Percentiles rank a stretch among this genome's conserved stretches.
phyloP scores from a whole-genome alignment of 495 filamentous ascomycete species.

The Lindgomyces ingoldianus region DNA sequence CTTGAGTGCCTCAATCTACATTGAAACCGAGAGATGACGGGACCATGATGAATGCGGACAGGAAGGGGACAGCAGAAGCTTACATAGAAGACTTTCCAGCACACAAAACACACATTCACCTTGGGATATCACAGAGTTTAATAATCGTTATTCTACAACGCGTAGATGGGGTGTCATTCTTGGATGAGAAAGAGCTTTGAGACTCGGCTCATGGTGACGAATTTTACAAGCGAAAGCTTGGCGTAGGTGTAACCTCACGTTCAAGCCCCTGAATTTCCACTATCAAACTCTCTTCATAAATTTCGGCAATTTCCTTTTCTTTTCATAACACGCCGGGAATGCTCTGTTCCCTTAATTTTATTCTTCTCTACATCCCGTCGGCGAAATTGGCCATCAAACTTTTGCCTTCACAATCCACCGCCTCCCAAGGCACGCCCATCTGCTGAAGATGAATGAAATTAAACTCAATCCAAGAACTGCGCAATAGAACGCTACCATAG shows the following conservation, averaged over 20 bases:
- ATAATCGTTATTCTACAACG: background rate
- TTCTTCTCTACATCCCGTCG: too few species aligned
- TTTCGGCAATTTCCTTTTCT: too few species aligned
- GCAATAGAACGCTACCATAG: conserved; percentile 28
- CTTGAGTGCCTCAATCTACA: conserved; percentile 33
- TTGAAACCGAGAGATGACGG: conserved; percentile 25
- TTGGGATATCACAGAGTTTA: too few species aligned
- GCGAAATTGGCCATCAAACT: conserved; percentile 20
- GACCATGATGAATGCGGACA: conserved; percentile 22
- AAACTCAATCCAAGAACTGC: conserved; percentile 21
- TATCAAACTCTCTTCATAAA: background rate
- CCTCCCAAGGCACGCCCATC: conserved; percentile 30
- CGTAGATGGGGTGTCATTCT: too few species aligned
- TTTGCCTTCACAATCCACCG: conserved; percentile 26
- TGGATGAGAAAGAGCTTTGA: too few species aligned
- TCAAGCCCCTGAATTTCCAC: background rate
- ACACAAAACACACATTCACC: background rate
- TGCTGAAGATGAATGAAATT: conserved; percentile 18
- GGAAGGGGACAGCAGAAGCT: background rate
- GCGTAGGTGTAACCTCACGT: background rate
- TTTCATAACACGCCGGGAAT: too few species aligned
- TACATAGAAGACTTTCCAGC: background rate
- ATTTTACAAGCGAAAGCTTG: background rate
- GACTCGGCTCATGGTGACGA: too few species aligned
- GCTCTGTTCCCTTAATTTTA: too few species aligned